These are phyloP conservation scores for Oryza glaberrima DNA, from an alignment of 176 grass and related monocot species.

Conservation along the genomic window DNA sequence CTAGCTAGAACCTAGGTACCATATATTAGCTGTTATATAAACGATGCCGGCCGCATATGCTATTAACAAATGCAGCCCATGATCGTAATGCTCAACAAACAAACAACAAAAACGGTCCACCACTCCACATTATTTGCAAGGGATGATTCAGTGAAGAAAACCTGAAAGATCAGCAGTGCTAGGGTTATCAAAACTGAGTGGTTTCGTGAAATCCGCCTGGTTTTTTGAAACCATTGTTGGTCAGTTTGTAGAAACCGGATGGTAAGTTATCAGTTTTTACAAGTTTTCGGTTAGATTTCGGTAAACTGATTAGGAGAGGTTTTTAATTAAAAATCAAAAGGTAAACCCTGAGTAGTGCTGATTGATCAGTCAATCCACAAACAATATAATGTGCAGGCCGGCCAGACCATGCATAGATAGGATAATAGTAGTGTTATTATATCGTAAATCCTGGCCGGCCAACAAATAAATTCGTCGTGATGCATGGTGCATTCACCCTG, in stretches of 20 bases:
- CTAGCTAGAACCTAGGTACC: too few relatives aligned
- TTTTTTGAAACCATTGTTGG: too few relatives aligned
- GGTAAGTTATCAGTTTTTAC: too few relatives aligned
- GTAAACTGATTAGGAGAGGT: too few relatives aligned
- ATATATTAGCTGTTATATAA: not conserved
- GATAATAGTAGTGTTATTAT: not conserved
- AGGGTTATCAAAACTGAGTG: too few relatives aligned
- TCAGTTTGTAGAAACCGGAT: too few relatives aligned
- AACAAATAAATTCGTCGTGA: not conserved
- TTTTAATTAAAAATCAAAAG: too few relatives aligned
- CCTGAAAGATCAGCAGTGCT: not conserved
- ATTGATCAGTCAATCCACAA: not conserved
- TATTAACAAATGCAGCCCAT: not conserved
- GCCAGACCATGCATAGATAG: not conserved
- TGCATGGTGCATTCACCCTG: not conserved
- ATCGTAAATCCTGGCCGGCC: not conserved
- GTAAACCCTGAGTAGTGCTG: not conserved
- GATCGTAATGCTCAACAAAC: not conserved
- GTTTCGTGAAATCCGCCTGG: too few relatives aligned
- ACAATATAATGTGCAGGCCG: slow-evolving; percentile 7
- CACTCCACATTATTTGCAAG: not conserved
- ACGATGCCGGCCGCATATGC: not conserved
- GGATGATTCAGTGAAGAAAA: not conserved
- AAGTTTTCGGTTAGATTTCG: too few relatives aligned
- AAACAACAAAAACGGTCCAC: not conserved